These are phyloP conservation scores for Uncinocarpus reesii DNA, from an alignment of 2,329 filamentous ascomycete species.

Conservation along the genomic window DNA sequence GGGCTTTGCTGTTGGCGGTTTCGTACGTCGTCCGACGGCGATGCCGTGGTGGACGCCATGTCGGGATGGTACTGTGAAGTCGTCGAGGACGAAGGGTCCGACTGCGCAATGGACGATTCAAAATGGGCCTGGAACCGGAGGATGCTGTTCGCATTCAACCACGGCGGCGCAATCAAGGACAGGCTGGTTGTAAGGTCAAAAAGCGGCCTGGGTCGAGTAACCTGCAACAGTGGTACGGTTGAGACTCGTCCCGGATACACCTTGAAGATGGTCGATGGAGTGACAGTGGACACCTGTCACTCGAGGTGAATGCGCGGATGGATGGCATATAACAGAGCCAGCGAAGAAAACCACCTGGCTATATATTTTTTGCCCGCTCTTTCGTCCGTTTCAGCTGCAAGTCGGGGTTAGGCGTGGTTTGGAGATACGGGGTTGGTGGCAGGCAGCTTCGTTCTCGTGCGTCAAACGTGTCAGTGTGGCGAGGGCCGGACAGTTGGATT, in stretches of 20 bases:
- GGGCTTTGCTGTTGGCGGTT: constrained; percentile 19
- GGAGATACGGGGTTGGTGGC: neutral
- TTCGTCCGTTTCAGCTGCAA: constrained; percentile 1
- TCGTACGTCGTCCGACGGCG: constrained; percentile 23
- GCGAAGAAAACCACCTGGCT: neutral
- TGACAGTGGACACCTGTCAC: constrained; percentile 17
- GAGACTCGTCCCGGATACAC: constrained; percentile 23
- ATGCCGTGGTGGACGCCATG: constrained; percentile 13
- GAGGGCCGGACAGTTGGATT: neutral
- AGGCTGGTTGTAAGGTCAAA: constrained; percentile 16
- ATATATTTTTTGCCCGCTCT: neutral
- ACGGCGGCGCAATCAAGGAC: constrained; percentile 14
- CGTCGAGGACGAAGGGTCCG: constrained; percentile 3
- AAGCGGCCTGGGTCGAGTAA: constrained; percentile 22
- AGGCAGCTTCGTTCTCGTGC: constrained; percentile 8
- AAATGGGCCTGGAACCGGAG: constrained; percentile 11
- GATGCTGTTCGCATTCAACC: constrained; percentile 1
- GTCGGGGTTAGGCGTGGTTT: constrained; percentile 5
- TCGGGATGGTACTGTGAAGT: constrained; percentile 12
- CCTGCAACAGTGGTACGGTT: constrained; percentile 19
- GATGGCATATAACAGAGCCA: constrained; percentile 4
- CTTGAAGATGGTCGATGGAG: constrained; percentile 20
- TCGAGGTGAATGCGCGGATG: neutral
- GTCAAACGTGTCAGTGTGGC: constrained; percentile 9
- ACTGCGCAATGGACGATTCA: constrained; percentile 15